Evolutionary conservation across 208 protist genomes (phyloP).

Genomic region (Naegleria gruberi): DNA sequence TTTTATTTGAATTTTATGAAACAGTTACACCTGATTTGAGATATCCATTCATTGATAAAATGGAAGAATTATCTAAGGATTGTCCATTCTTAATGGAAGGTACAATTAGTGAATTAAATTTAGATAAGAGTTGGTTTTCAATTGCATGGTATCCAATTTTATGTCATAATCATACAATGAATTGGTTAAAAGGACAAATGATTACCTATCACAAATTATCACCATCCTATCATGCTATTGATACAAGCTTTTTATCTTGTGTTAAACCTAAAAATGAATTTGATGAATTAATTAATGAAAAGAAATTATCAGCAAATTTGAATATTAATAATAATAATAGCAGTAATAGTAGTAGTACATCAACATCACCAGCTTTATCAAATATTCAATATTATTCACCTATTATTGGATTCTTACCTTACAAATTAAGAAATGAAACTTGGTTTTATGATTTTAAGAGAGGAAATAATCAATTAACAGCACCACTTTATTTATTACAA

Average conservation of each 20-base stretch:
- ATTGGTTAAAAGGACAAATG: background rate
- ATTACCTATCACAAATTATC: constrained; percentile 15
- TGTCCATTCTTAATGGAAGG: background rate
- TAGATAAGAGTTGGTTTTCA: constrained; percentile 5
- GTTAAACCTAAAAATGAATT: background rate
- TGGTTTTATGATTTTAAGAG: constrained; percentile 1
- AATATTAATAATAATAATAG: too few species aligned
- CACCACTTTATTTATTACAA: background rate
- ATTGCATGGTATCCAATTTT: constrained; percentile 21
- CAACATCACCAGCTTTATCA: too few species aligned
- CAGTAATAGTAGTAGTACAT: too few species aligned
- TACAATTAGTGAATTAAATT: background rate
- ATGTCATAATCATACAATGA: constrained; percentile 9
- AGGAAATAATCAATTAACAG: background rate
- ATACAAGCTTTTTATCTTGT: background rate
- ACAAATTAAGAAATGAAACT: constrained; percentile 11
- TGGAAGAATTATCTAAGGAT: constrained; percentile 10
- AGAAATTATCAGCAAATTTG: background rate
- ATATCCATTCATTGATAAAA: constrained; percentile 18
- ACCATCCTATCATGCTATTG: background rate
- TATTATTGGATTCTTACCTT: constrained; percentile 18
- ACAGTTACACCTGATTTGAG: background rate
- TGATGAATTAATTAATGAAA: background rate
- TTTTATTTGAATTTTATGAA: constrained; percentile 17
- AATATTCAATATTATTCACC: background rate